Evolutionary conservation across 176 grass and related monocot species (phyloP).

Genomic region (barley (Hordeum vulgare)): MorexV3_pseudomolecules_assembly NC_058522.1:515092013-515092512

Average conservation of each 20-base stretch:
- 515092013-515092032: not conserved
- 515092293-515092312: slow-evolving; percentile 82
- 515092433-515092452: not conserved
- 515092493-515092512: slow-evolving; percentile 94
- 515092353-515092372: not conserved
- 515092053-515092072: not conserved
- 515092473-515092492: slow-evolving; percentile 34
- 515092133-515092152: slow-evolving; percentile 77
- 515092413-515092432: not conserved
- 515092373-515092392: not conserved
- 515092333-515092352: not conserved
- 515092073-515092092: slow-evolving; percentile 50
- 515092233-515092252: slow-evolving; percentile 92
- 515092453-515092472: not conserved
- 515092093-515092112: slow-evolving; percentile 76
- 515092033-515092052: not conserved
- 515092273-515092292: slow-evolving; percentile 91
- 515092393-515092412: not conserved
- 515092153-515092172: slow-evolving; percentile 85
- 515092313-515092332: slow-evolving; percentile 85
- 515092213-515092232: slow-evolving; percentile 97
- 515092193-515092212: slow-evolving; percentile 81
- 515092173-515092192: slow-evolving; percentile 75
- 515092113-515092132: slow-evolving; percentile 84
- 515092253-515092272: slow-evolving; percentile 60